Conservation (phyloP, 345 rosid species). For the Durio zibethinus region DNA sequence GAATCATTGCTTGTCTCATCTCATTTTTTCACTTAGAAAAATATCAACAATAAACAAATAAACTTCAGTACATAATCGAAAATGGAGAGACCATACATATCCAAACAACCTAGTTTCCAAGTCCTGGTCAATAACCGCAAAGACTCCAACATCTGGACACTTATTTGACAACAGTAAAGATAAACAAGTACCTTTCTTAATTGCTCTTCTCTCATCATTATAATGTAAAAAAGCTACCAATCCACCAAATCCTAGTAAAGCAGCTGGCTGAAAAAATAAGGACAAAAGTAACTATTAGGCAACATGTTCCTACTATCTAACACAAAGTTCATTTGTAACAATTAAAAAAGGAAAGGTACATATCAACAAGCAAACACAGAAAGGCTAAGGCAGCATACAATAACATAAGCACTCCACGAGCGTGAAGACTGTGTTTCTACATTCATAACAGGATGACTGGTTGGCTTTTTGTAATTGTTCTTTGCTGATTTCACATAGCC, state of each 20-base stretch:
- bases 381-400: conserved; percentile 41
- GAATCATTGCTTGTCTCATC: background rate
- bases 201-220: conserved; percentile 78
- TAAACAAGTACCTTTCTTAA: conserved; percentile 50
- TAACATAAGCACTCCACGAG: conserved; percentile 35
- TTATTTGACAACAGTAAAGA: background rate
- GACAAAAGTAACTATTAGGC: background rate
- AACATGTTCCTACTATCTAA: background rate
- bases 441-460: conserved; percentile 23
- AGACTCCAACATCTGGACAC: background rate
- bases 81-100: background rate
- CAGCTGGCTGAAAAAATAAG: conserved; percentile 53
- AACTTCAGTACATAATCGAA: background rate
- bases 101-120: background rate
- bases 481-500: conserved; percentile 50
- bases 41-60: background rate
- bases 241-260: conserved; percentile 60
- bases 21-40: background rate
- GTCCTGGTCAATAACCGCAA: background rate
- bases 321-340: background rate
- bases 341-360: background rate
- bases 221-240: conserved; percentile 51
- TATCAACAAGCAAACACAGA: conserved; percentile 12
- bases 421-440: conserved; percentile 40
- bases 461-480: conserved; percentile 20